Evolutionary conservation across 371 early-diverging fungal genomes (phyloP), one percentile per base, ranked within the genome.

Genomic region (Circinella minor): DNA sequence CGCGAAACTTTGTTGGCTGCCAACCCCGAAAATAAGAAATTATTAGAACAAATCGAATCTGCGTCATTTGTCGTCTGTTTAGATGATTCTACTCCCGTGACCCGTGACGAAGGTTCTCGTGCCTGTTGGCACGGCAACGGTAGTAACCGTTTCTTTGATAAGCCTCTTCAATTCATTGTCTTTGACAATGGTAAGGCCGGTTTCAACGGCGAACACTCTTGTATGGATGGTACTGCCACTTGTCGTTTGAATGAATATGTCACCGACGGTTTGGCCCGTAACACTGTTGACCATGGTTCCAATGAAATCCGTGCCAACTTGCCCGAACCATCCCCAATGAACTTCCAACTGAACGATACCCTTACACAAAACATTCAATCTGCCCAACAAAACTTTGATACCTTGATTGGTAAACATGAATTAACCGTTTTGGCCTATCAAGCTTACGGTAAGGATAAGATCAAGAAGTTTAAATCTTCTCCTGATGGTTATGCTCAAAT

Each of bases 181-280:
- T 95, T 92, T 81, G 96, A 96, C 47, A 97, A 98, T 82, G 98
- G 97, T 72, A 94, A 92, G 80, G 96, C 97, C 63, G 98, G 97
- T 46, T 95, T 97, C 88, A 88, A 89, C 67, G 97, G 94, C 66
- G 98, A 98, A 89, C 98, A 98, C 83, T 94, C 96, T 64, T 93
- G 92, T 83, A 96, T 97, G 96, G 98, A 98, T 74, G 98, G 95
- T 65, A 97, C 96, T 36, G 93, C 95, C 36, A 95, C 96, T 20
- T 82, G 86, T 74, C 90, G 95, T 61, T 79, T 96, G 84, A 85
- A 85, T 76, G 92, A 92, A 72, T 92, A 76, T 67, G 81, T 92
- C 51, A 78, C 80, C 72, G 81, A 85, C 46, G 74, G 71, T 60
- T 55, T 68, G 43, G 43, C 77, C 63, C 81, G 81, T 64, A 84